phyloP scores from a whole-genome alignment of 108 stramenopile species.

The Cyclotella sp. region DNA sequence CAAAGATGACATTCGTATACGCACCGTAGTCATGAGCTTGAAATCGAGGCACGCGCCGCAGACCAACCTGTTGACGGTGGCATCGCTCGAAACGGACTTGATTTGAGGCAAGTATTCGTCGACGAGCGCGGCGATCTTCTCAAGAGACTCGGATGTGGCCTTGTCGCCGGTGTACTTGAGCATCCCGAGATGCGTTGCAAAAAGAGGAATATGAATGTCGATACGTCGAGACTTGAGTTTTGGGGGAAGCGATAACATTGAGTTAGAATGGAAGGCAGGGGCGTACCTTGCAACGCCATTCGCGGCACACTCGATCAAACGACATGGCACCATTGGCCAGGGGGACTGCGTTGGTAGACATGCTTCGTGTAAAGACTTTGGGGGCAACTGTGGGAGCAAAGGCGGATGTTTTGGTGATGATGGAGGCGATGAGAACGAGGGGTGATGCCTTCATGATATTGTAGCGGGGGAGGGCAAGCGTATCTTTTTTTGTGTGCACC shows the following conservation, averaged over 20 bases:
- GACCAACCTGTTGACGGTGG: conserved; percentile 83
- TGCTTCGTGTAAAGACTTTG: conserved; percentile 25
- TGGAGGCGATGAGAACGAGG: conserved; percentile 14
- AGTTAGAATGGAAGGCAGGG: no score
- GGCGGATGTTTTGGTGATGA: conserved; percentile 1
- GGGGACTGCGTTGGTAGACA: conserved; percentile 66
- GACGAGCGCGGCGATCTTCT: conserved; percentile 74
- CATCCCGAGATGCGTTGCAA: not conserved
- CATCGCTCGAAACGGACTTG: conserved; percentile 67
- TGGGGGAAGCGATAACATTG: no score
- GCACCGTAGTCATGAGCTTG: conserved; percentile 83
- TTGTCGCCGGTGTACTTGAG: conserved; percentile 82
- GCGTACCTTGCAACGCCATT: conserved; percentile 77
- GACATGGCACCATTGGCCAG: conserved; percentile 87
- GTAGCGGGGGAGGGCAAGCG: no score
- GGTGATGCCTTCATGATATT: conserved; percentile 32
- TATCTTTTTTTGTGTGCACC: no score
- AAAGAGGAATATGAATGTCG: not conserved
- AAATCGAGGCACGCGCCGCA: conserved; percentile 89
- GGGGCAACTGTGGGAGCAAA: conserved; percentile 15
- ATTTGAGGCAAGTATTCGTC: conserved; percentile 83
- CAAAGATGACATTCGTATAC: not conserved
- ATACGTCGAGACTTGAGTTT: not conserved
- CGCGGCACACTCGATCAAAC: conserved; percentile 86
- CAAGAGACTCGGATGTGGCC: conserved; percentile 72